These are phyloP conservation scores for Fomitiporia mediterranea DNA, from an alignment of 1,284 basidiomycete species.

Conservation along the genomic window DNA sequence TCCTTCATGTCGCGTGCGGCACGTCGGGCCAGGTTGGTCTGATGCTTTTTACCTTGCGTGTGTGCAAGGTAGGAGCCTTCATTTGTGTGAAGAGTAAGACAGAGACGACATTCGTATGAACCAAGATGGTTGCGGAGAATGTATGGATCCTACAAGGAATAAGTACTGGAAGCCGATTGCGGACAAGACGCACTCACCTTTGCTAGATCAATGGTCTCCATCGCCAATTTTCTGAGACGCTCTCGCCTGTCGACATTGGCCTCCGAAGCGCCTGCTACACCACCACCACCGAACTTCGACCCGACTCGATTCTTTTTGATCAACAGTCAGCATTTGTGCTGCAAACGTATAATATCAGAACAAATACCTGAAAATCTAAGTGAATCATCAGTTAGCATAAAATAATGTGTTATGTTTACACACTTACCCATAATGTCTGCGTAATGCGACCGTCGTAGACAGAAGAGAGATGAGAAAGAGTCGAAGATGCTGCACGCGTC, in stretches of 20 bases:
- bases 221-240: slow-evolving; percentile 88
- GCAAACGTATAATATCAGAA: not conserved
- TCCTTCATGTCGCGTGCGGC: slow-evolving; percentile 96
- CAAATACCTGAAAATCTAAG: slow-evolving; percentile 8
- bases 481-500: no score
- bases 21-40: slow-evolving; percentile 94
- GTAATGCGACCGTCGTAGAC: not conserved
- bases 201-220: slow-evolving; percentile 94
- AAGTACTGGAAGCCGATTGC: not conserved
- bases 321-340: not conserved
- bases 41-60: slow-evolving; percentile 99
- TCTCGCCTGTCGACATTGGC: slow-evolving; percentile 95
- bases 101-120: slow-evolving; percentile 96
- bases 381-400: not conserved
- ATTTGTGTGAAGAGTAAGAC: slow-evolving; percentile 96
- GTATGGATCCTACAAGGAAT: slow-evolving; percentile 79
- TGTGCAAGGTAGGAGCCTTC: slow-evolving; percentile 99
- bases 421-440: slow-evolving; percentile 5
- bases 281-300: slow-evolving; percentile 93
- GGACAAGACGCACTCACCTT: slow-evolving; percentile 50
- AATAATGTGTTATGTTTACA: not conserved
- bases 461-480: no score
- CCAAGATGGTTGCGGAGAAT: slow-evolving; percentile 98
- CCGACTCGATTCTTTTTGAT: slow-evolving; percentile 80
- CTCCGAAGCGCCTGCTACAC: slow-evolving; percentile 89